These are phyloP conservation scores for Blakeslea trispora DNA, from an alignment of 371 early-diverging fungal species.

Conservation along the genomic window DNA sequence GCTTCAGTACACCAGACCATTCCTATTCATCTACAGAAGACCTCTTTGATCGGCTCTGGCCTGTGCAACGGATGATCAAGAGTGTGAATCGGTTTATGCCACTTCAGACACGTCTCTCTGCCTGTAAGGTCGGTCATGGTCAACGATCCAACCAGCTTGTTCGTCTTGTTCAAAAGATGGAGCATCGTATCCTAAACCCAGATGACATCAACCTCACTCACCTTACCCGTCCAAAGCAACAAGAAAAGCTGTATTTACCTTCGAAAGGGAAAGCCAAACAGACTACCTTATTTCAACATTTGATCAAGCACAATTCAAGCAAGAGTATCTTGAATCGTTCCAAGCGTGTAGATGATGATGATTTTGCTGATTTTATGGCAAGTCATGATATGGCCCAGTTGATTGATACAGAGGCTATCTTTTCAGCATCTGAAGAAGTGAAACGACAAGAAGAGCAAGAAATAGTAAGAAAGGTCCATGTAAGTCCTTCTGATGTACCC, in stretches of 20 bases:
- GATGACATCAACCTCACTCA: constrained; percentile 2
- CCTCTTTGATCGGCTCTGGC: constrained; percentile 26
- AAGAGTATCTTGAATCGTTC: too few species aligned
- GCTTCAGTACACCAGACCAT: not conserved
- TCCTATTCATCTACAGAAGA: constrained; percentile 13
- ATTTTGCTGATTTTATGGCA: constrained; percentile 11
- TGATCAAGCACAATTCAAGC: not conserved
- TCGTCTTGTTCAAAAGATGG: constrained; percentile 26
- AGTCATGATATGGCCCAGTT: constrained; percentile 5
- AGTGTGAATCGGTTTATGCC: constrained; percentile 22
- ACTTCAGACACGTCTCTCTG: too few species aligned
- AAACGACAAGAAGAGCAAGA: too few species aligned
- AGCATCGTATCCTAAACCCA: constrained; percentile 36
- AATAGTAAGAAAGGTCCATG: too few species aligned
- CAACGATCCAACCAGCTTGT: constrained; percentile 29
- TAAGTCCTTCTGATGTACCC: not conserved
- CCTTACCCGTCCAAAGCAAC: too few species aligned
- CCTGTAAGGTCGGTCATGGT: constrained; percentile 35
- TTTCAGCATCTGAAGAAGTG: not conserved
- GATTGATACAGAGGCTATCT: not conserved
- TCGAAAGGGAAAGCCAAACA: constrained; percentile 1
- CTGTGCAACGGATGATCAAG: not conserved
- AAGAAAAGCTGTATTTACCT: constrained; percentile 10
- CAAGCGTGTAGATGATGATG: constrained; percentile 3
- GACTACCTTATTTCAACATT: not conserved